A percentile compares a stretch with the other conserved stretches of the same genome.
Evolutionary conservation across 805 yeast species (phyloP).

Genomic region (Monosporozyma aquatica): DNA sequence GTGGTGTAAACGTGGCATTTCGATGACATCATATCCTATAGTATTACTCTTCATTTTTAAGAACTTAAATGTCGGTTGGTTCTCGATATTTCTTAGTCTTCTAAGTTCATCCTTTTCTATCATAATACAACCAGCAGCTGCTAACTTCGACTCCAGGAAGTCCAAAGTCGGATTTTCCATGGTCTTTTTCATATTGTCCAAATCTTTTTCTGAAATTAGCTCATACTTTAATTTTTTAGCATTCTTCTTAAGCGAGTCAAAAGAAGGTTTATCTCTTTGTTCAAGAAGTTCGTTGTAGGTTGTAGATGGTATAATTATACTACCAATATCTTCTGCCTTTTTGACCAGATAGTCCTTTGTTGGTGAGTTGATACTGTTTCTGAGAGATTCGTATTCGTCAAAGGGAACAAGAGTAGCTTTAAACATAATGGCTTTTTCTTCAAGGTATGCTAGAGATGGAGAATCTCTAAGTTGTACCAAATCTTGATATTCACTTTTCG

Average conservation of each 20-base stretch:
- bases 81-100: background rate
- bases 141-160: background rate
- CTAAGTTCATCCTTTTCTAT: background rate
- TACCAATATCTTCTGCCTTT: background rate
- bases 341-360: background rate
- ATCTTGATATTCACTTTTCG: background rate
- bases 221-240: background rate
- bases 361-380: background rate
- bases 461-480: background rate
- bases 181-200: slow-evolving; percentile 7
- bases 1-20: background rate
- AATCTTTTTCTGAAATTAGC: slow-evolving; percentile 3
- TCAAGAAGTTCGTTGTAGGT: background rate
- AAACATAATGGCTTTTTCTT: background rate
- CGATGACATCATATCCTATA: slow-evolving; percentile 1
- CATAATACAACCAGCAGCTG: background rate
- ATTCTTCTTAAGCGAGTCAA: slow-evolving; percentile 12
- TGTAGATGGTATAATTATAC: background rate
- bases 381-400: too few relatives aligned
- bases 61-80: slow-evolving; percentile 1
- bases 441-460: background rate
- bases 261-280: background rate
- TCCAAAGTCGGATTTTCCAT: slow-evolving; percentile 10
- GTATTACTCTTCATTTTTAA: background rate
- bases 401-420: background rate